phyloP scores from a whole-genome alignment of 495 filamentous ascomycete species.

The Aspergillus baeticus region DNA sequence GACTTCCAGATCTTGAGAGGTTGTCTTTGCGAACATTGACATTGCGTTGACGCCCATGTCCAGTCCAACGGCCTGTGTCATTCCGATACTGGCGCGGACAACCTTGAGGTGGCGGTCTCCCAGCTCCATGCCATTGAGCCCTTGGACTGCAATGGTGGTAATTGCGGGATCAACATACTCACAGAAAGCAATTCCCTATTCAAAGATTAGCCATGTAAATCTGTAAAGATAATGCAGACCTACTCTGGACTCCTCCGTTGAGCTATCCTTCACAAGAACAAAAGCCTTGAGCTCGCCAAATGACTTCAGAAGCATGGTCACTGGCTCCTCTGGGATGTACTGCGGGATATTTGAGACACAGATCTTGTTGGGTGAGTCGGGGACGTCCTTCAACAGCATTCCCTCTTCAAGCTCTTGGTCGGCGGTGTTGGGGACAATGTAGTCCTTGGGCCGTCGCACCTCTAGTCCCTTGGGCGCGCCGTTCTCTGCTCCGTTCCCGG shows the following conservation, averaged over 20 bases:
- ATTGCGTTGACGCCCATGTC: slow-evolving; percentile 98
- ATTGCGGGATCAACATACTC: slow-evolving; percentile 80
- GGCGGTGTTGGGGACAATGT: slow-evolving; percentile 88
- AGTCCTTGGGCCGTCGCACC: slow-evolving; percentile 92
- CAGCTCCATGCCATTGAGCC: slow-evolving; percentile 87
- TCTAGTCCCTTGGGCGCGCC: slow-evolving; percentile 63
- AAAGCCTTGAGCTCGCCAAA: slow-evolving; percentile 96
- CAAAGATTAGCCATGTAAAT: slow-evolving; percentile 20
- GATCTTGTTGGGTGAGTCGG: slow-evolving; percentile 94
- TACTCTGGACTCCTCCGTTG: slow-evolving; percentile 86
- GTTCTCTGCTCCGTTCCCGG: slow-evolving; percentile 53
- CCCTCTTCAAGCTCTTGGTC: slow-evolving; percentile 76
- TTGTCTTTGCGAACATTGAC: slow-evolving; percentile 97
- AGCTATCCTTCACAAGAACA: slow-evolving; percentile 81
- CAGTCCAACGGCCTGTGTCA: slow-evolving; percentile 81
- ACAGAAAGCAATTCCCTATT: slow-evolving; percentile 92
- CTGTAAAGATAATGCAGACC: slow-evolving; percentile 30
- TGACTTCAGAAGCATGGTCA: slow-evolving; percentile 81
- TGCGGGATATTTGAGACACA: slow-evolving; percentile 83
- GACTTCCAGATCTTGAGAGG: slow-evolving; percentile 70
- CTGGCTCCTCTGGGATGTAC: slow-evolving; percentile 86
- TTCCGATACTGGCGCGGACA: slow-evolving; percentile 83
- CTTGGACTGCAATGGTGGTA: slow-evolving; percentile 85
- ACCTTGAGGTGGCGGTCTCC: slow-evolving; percentile 85
- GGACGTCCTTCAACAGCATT: slow-evolving; percentile 73